A percentile compares a stretch with the other conserved stretches of the same genome.
These are phyloP conservation scores for Maudiozyma barnettii DNA, from an alignment of 805 yeast genomes.

Conservation along the genomic window DNA sequence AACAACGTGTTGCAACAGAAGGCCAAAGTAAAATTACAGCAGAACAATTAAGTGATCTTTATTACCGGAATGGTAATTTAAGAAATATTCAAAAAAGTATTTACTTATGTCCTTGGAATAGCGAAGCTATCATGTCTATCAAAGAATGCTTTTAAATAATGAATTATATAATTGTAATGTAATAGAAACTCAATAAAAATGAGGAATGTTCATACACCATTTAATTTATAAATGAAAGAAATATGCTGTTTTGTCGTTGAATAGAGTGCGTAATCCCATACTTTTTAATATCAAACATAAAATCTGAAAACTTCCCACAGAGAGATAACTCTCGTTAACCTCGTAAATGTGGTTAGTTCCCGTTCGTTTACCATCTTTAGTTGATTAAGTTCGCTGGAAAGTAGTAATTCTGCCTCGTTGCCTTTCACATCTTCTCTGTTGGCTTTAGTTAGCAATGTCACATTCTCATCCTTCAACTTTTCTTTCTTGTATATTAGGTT, in stretches of 20 bases:
- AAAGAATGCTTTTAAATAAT: conserved; percentile 22
- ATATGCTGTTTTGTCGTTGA: too few species aligned
- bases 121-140: conserved; percentile 23
- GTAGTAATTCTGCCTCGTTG: conserved; percentile 60
- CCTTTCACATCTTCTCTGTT: conserved; percentile 87
- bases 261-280: too few species aligned
- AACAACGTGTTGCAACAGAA: conserved; percentile 48
- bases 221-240: too few species aligned
- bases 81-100: conserved; percentile 60
- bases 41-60: conserved; percentile 39
- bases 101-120: conserved; percentile 49
- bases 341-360: conserved; percentile 46
- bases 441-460: conserved; percentile 64
- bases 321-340: conserved; percentile 45
- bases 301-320: conserved; percentile 46
- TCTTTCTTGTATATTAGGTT: conserved; percentile 45
- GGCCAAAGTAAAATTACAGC: conserved; percentile 44
- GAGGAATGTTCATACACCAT: neutral
- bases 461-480: conserved; percentile 47
- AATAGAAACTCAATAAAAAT: neutral
- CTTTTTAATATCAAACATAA: neutral
- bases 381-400: conserved; percentile 68
- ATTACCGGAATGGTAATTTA: conserved; percentile 37
- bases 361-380: conserved; percentile 49
- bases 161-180: neutral